Evolutionary conservation across 768 basidiomycete species (phyloP).

Genomic region (Hypsizygus marmoreus): DNA sequence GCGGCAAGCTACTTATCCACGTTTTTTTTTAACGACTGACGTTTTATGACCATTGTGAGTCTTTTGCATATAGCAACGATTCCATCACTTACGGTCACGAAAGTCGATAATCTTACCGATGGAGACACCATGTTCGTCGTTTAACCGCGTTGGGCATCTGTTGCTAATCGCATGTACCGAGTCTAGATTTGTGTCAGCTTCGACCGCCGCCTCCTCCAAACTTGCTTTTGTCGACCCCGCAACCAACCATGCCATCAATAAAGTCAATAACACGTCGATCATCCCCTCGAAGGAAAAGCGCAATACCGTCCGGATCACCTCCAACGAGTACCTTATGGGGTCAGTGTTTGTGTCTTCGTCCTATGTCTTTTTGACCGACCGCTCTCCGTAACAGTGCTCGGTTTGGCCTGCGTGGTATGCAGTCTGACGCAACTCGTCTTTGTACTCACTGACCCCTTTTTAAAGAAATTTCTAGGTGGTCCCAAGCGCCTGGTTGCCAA

Average conservation of each 20-base stretch:
- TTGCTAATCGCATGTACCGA: constrained; percentile 1
- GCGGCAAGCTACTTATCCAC: no score
- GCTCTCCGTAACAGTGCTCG: constrained; percentile 55
- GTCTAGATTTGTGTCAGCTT: constrained; percentile 52
- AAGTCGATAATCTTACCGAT: constrained; percentile 74
- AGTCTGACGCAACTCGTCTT: background rate
- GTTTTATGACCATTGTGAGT: constrained; percentile 61
- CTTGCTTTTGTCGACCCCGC: constrained; percentile 63
- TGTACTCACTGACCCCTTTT: background rate
- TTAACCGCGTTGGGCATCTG: background rate
- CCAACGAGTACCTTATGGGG: constrained; percentile 66
- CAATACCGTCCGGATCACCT: constrained; percentile 66
- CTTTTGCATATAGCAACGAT: background rate
- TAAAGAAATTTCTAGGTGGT: constrained; percentile 44
- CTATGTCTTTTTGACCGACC: no score
- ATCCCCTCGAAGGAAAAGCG: constrained; percentile 58
- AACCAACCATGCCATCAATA: constrained; percentile 75
- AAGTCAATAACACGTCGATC: constrained; percentile 68
- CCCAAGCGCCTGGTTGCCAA: constrained; percentile 59
- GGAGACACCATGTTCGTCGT: constrained; percentile 54
- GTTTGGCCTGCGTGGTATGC: constrained; percentile 70
- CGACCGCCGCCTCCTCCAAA: constrained; percentile 44
- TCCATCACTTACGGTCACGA: constrained; percentile 3
- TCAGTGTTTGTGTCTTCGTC: no score
- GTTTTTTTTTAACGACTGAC: constrained; percentile 72